These are phyloP conservation scores for Groenewaldozyma auringiensis DNA, from an alignment of 1,139 yeast genomes.

Conservation along the genomic window DNA sequence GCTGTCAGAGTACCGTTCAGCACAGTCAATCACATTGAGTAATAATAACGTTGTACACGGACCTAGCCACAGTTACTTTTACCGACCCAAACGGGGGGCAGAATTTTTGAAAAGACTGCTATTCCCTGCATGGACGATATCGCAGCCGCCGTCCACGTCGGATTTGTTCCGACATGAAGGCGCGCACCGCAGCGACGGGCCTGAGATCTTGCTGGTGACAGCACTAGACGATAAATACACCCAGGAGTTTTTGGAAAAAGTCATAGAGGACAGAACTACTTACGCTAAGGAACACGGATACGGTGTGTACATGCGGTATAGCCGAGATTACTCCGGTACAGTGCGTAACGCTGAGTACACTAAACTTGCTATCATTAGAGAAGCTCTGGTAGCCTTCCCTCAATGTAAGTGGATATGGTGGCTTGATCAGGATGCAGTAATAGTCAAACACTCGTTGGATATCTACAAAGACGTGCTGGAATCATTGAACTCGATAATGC, in stretches of 20 bases:
- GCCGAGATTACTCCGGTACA: conserved; percentile 54
- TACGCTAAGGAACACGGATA: conserved; percentile 70
- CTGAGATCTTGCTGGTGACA: conserved; percentile 23
- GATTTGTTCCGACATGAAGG: neutral
- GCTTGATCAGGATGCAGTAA: conserved; percentile 67
- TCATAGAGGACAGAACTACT: conserved; percentile 75
- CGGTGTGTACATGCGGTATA: conserved; percentile 75
- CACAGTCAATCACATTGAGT: conserved; percentile 21
- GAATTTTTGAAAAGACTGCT: neutral
- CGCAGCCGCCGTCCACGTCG: neutral
- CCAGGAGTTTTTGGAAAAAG: conserved; percentile 47
- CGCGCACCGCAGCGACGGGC: conserved; percentile 13
- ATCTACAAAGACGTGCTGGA: conserved; percentile 38
- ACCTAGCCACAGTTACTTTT: conserved; percentile 19
- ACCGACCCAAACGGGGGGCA: conserved; percentile 5
- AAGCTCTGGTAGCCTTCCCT: conserved; percentile 88
- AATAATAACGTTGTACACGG: conserved; percentile 23
- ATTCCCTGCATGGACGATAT: neutral
- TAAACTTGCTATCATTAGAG: conserved; percentile 54
- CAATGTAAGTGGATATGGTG: conserved; percentile 83
- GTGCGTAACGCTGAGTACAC: conserved; percentile 41
- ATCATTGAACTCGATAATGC: conserved; percentile 51
- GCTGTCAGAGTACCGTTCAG: conserved; percentile 24
- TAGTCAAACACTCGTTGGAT: conserved; percentile 59
- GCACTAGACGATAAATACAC: conserved; percentile 38